Percentiles rank a stretch among this genome's conserved stretches.
Conservation (phyloP, 441 rosid genomes). For the Aleurites moluccanus region DNA sequence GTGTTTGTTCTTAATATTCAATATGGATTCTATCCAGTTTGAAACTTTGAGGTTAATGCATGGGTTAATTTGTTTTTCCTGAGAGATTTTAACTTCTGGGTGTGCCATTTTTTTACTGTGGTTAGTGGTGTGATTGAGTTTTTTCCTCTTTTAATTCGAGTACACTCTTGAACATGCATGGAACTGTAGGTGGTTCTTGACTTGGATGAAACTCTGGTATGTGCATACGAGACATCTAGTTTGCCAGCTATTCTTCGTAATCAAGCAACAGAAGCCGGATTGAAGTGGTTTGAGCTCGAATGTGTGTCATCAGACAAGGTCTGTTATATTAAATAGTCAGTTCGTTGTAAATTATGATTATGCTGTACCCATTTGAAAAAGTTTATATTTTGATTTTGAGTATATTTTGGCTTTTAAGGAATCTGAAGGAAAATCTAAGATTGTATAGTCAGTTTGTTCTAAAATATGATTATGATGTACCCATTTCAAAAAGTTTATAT, state of each 20-base stretch:
- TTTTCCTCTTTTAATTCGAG: not conserved
- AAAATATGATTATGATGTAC: slow-evolving; percentile 9
- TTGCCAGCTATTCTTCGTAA: slow-evolving; percentile 53
- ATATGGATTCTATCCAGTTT: not conserved
- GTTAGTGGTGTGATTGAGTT: not conserved
- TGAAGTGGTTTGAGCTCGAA: slow-evolving; percentile 83
- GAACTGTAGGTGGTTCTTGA: slow-evolving; percentile 74
- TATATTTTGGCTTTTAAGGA: slow-evolving; percentile 52
- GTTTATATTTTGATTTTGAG: slow-evolving; percentile 29
- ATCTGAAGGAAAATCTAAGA: slow-evolving; percentile 71
- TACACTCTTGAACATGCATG: not conserved
- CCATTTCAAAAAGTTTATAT: slow-evolving; percentile 14
- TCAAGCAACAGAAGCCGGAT: slow-evolving; percentile 72
- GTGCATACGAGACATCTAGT: slow-evolving; percentile 83
- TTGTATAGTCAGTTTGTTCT: slow-evolving; percentile 25
- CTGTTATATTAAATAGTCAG: slow-evolving; percentile 19
- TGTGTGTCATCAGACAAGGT: slow-evolving; percentile 88
- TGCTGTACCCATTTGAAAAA: slow-evolving; percentile 6
- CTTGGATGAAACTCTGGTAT: slow-evolving; percentile 90
- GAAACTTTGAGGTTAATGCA: not conserved
- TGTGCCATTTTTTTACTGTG: not conserved
- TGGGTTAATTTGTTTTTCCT: not conserved
- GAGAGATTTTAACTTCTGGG: not conserved
- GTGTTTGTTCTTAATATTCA: not conserved
- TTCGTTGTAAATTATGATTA: not conserved